phyloP scores from a whole-genome alignment of 2,329 filamentous ascomycete genomes.

The Albifimbria verrucaria region DNA sequence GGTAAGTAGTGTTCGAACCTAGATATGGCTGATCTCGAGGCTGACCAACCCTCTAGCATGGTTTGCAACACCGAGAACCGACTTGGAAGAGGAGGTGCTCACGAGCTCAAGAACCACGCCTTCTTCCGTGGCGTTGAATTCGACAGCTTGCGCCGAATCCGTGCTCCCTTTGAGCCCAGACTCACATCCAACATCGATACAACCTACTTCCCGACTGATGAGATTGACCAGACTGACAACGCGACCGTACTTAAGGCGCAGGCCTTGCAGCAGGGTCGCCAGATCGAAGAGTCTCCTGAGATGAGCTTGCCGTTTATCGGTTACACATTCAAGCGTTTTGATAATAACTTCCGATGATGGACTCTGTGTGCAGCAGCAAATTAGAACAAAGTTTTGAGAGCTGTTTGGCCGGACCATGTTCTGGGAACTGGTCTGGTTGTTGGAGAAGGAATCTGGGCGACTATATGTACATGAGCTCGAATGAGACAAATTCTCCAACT shows the following conservation, averaged over 20 bases:
- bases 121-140: constrained; percentile 98
- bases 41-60: constrained; percentile 55
- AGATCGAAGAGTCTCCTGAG: constrained; percentile 77
- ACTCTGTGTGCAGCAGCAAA: background rate
- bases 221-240: constrained; percentile 95
- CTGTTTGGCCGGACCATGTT: constrained; percentile 8
- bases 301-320: constrained; percentile 80
- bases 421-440: constrained; percentile 13
- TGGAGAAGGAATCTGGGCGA: background rate
- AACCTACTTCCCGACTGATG: constrained; percentile 97
- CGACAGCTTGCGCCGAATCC: constrained; percentile 86
- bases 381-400: background rate
- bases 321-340: constrained; percentile 87
- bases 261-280: constrained; percentile 65
- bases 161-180: constrained; percentile 93
- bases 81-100: constrained; percentile 79
- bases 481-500: background rate
- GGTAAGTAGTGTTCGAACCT: constrained; percentile 49
- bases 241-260: constrained; percentile 83
- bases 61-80: constrained; percentile 93
- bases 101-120: constrained; percentile 88
- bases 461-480: background rate
- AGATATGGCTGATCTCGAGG: background rate
- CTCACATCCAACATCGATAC: constrained; percentile 92
- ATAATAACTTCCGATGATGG: constrained; percentile 61